Base-by-base conservation (phyloP, 306 rosid species). In the Psophocarpus tetragonolobus region DNA sequence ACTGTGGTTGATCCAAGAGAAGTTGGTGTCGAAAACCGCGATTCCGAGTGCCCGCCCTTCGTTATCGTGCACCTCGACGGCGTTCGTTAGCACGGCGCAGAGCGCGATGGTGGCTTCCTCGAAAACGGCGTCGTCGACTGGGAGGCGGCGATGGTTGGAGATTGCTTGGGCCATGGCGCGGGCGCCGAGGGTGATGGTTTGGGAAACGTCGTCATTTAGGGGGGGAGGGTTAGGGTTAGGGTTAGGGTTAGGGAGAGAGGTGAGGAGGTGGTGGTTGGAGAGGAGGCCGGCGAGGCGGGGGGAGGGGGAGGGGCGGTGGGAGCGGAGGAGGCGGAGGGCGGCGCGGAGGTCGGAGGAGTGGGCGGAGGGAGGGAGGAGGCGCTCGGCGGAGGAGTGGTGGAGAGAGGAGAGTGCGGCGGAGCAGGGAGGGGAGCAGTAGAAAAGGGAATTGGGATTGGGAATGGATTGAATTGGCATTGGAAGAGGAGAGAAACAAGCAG, bases 1-100 rank as follows among this genome's bases (percentile, higher is more conserved):
- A 65, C 90, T 89, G 39, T 93, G 98, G 73, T 91, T 93, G 86
- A 93, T 93, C 93, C 91, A 93, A 69, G 85, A 84, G 80, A 90
- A 93, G 54, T 68, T 65, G 1, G 79, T 68, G 24, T 73, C 80
- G 29, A 69, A 93, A 32, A 93, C 89, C 4, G 96, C 90, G 8
- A 91, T 83, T 3, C 96, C 97, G 0, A 91, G 66, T 4, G 78
- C 50, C 33, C 84, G 76, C 29, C 97, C 95, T 5, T 45, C 60
- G 60, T 76, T 29, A 78, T 89, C 91, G 58, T 87, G 90, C 80
- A 93, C 98, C 86, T 93, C 98, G 6, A 91, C 98, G 12, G 92
- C 95, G 82, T 93, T 93, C 38, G 93, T 93, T 42, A 93, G 81
- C 60, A 93, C 92, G 0, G 82, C 76, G 70, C 97, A 88, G 1